A percentile compares a stretch with the other conserved stretches of the same genome.
Evolutionary conservation across 768 basidiomycete genomes (phyloP).

Genomic region (Tubosaeta brunneosetosa): DNA sequence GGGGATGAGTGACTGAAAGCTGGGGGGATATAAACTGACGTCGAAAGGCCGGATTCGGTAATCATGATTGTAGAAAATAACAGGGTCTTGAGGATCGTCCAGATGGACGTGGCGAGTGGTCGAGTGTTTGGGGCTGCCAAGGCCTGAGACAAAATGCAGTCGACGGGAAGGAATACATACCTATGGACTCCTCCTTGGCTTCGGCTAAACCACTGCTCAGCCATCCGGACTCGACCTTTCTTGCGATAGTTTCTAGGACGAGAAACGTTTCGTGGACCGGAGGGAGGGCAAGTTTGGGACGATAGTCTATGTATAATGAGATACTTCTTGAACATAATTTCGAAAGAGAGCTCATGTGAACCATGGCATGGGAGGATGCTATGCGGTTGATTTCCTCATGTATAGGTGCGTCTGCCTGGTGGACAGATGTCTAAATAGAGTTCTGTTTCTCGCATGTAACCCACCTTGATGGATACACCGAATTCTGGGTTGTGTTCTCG

Average conservation of each 20-base stretch:
- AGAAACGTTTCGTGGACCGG: constrained; percentile 26
- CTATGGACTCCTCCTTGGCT: constrained; percentile 18
- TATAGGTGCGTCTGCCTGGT: constrained; percentile 33
- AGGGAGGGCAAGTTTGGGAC: constrained; percentile 25
- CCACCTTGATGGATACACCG: constrained; percentile 17
- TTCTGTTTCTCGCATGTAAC: background rate
- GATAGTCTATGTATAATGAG: constrained; percentile 35
- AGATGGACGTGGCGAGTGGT: constrained; percentile 46
- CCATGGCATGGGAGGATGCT: constrained; percentile 34
- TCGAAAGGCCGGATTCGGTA: constrained; percentile 54
- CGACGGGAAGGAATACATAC: constrained; percentile 32
- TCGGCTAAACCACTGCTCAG: constrained; percentile 33
- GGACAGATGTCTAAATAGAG: constrained; percentile 3
- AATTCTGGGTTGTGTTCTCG: constrained; percentile 21
- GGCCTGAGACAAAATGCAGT: constrained; percentile 3
- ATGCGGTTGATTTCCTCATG: constrained; percentile 31
- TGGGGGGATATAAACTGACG: constrained; percentile 50
- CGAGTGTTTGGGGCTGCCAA: constrained; percentile 41
- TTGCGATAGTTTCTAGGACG: constrained; percentile 34
- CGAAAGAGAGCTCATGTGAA: constrained; percentile 37
- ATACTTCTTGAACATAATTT: constrained; percentile 34
- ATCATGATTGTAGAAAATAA: constrained; percentile 74
- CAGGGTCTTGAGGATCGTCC: constrained; percentile 68
- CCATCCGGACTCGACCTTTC: constrained; percentile 48
- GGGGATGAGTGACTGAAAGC: constrained; percentile 35